Percentiles rank a stretch among this genome's conserved stretches.
These are phyloP conservation scores for baker's yeast (Saccharomyces cerevisiae) DNA, from an alignment of 805 yeast genomes.

Conservation along the genomic window DNA sequence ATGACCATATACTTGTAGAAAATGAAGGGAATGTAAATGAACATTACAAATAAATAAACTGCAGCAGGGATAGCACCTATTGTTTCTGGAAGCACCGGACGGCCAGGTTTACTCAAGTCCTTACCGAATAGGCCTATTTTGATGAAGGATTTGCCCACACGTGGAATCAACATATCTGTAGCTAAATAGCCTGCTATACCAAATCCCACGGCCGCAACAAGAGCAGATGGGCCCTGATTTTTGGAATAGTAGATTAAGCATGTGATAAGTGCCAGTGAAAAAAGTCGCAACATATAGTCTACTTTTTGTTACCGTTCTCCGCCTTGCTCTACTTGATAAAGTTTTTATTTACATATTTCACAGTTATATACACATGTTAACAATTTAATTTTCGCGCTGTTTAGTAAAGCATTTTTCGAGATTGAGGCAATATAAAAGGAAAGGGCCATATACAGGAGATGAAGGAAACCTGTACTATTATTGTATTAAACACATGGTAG, in stretches of 20 bases:
- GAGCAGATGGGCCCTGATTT: conserved; percentile 15
- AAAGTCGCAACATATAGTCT: conserved; percentile 5
- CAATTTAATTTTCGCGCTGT: not conserved
- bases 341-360: not conserved
- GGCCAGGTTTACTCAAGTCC: conserved; percentile 71
- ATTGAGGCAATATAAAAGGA: not conserved
- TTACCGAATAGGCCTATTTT: conserved; percentile 77
- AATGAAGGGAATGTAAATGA: conserved; percentile 78
- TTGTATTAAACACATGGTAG: too few relatives aligned
- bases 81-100: conserved; percentile 76
- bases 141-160: conserved; percentile 56
- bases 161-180: conserved; percentile 59
- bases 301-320: not conserved
- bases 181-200: conserved; percentile 56
- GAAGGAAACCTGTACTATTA: not conserved
- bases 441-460: not conserved
- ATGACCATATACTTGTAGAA: conserved; percentile 68
- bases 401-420: not conserved
- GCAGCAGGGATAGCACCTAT: conserved; percentile 87
- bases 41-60: conserved; percentile 71
- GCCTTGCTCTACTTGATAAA: not conserved
- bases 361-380: not conserved
- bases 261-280: not conserved
- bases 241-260: conserved; percentile 13
- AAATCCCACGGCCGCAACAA: conserved; percentile 53